Conservation (phyloP, 208 protist species). For the Acanthamoeba lenticulata region DNA sequence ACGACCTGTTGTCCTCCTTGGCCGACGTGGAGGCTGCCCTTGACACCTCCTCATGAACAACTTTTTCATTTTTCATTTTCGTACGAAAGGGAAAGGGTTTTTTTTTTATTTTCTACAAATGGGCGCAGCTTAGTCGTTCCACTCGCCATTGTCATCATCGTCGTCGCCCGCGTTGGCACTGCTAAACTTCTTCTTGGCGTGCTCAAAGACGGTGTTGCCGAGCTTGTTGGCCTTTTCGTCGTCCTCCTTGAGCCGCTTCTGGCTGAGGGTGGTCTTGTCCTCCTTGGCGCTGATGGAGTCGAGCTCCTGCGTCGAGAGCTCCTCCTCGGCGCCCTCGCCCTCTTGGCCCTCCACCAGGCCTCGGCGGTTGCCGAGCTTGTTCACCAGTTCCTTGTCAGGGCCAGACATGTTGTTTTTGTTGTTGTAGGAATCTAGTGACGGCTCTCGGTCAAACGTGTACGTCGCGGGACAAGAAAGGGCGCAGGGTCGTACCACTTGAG, state of each 20-base stretch:
- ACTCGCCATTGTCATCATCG: neutral
- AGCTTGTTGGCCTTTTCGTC: constrained; percentile 57
- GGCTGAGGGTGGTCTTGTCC: constrained; percentile 49
- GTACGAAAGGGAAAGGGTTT: no score
- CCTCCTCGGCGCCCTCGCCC: neutral
- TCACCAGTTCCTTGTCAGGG: neutral
- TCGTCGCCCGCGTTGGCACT: neutral
- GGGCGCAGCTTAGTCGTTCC: constrained; percentile 27
- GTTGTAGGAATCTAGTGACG: neutral
- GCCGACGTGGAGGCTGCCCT: neutral
- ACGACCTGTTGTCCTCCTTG: neutral
- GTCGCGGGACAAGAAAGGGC: no score
- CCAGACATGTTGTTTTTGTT: constrained; percentile 8
- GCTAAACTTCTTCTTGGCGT: constrained; percentile 53
- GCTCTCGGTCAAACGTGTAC: no score
- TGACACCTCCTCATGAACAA: neutral
- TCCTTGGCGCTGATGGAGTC: neutral
- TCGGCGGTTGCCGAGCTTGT: constrained; percentile 28
- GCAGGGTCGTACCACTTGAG: no score
- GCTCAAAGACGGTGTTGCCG: constrained; percentile 49
- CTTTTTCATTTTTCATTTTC: neutral
- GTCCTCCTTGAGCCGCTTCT: constrained; percentile 56
- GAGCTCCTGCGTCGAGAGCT: neutral
- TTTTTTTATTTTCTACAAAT: no score
- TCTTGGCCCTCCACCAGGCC: neutral